Evolutionary conservation across 495 filamentous ascomycete species (phyloP), one percentile per base, ranked within the genome.

Genomic region (Copromyces sp.): DNA sequence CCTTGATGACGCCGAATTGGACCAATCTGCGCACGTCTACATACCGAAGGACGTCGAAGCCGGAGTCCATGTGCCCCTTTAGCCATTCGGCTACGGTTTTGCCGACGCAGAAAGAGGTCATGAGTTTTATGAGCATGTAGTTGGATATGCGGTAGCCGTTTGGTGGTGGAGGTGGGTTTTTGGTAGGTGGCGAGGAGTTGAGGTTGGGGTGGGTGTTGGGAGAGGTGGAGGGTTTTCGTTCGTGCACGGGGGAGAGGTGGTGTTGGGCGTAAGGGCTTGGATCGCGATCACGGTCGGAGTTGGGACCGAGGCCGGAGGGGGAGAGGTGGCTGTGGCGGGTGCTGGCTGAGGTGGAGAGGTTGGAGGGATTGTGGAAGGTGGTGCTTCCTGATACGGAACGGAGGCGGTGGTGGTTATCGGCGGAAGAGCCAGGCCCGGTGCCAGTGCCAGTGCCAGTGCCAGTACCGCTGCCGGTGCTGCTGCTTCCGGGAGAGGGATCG

Each of bases 1-100:
- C 94, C 80, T 98, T 97, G 76, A 98, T 95, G 17, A 98, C 87
- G 68, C 96, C 95, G 80, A 98, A 98, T 41, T 94, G 95, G 72
- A 99, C 91, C 72, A 99, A 91, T 38, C 96, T 89, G 2, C 95
- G 87, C 65, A 97, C 88, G 81, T 99, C 95, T 73, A 99, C 88
- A 75, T 89, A 86, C 14, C 85, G 81, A 6, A 97, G 84, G 35
- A 90, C 82, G 72, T 87, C 83, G 68, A 87, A 82, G 9, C 85
- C 86, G 35, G 79, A 77, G 37, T 88, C 86, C 72, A 85, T 85
- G 82, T 95, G 90, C 45, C 90, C 86, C 24, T 90, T 84, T 74
- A 92, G 89, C 92, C 93, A 98, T 78, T 91, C 90, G 76, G 91
- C 90, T 6, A 98, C 85, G 70, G 90, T 92, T 70, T 92, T 88